Evolutionary conservation across 345 rosid genomes (phyloP), one percentile per base, ranked within the genome.

Genomic region (Melastoma malabathricum): DNA sequence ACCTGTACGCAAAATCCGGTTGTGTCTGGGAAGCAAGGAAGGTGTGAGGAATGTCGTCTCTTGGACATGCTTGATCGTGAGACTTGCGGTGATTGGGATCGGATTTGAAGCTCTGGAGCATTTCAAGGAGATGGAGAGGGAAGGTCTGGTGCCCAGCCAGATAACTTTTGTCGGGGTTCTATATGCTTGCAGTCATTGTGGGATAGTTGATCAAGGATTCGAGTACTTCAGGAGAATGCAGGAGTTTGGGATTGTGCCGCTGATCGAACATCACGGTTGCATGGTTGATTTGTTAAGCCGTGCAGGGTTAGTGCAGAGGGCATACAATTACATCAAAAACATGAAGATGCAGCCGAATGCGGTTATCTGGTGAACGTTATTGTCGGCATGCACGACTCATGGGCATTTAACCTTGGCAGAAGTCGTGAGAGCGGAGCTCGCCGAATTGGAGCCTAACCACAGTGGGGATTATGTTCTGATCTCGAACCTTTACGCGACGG

Each of bases 131-230:
- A 72, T 83, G 79, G 93, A 79, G 55, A 60, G 39, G 41, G 66
- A 68, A 29, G 79, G 73, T 38, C 25, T 72, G 55, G 59, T 60
- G 48, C 93, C 89, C 0, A 72, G 71, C 27, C 89, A 79, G 65
- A 70, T 81, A 44, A 89, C 94, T 8, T 86, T 81, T 3, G 84
- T 89, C 3, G 97, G 90, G 13, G 79, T 86, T 23, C 71, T 89
- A 52, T 83, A 79, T 59, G 94, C 94, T 41, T 89, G 95, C 68
- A 89, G 94, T 60, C 97, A 89, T 57, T 81, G 94, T 13, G 95
- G 94, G 46, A 72, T 86, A 87, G 84, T 86, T 15, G 70, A 76
- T 31, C 78, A 81, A 57, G 97, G 93, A 39, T 86, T 83, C 58
- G 44, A 47, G 50, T 81, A 79, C 69, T 81, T 89, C 48, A 52